phyloP scores from a whole-genome alignment of 257 asterid genomes.

The Solanum chmielewskii region DNA sequence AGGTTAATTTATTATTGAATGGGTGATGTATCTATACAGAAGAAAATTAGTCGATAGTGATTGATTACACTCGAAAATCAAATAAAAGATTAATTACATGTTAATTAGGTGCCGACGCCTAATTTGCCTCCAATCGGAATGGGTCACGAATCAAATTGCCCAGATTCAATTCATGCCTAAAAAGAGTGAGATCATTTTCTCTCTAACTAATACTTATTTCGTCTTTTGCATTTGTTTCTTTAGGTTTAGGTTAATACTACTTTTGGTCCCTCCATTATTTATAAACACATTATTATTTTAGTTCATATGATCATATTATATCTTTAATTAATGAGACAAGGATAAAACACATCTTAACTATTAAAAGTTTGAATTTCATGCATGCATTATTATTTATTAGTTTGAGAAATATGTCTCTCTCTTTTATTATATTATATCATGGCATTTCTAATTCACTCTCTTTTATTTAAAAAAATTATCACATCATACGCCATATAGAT shows the following conservation, averaged over 20 bases:
- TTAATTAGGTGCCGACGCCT: background rate
- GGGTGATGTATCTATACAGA: background rate
- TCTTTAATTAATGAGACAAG: too few relatives aligned
- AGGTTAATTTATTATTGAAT: background rate
- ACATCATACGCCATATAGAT: accelerated
- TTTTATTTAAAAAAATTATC: too few relatives aligned
- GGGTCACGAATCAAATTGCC: background rate
- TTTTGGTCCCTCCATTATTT: too few relatives aligned
- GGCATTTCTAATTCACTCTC: accelerated
- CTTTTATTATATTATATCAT: too few relatives aligned
- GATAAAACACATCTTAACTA: too few relatives aligned
- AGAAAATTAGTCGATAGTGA: background rate
- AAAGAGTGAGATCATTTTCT: background rate
- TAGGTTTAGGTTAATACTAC: background rate
- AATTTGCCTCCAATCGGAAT: background rate
- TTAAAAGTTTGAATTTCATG: too few relatives aligned
- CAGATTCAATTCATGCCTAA: background rate
- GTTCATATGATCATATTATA: too few relatives aligned
- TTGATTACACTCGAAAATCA: background rate
- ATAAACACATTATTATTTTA: too few relatives aligned
- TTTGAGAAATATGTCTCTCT: too few relatives aligned
- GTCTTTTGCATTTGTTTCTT: background rate
- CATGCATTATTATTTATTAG: too few relatives aligned
- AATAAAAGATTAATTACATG: background rate
- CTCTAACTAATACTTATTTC: background rate